These are phyloP conservation scores for Voacanga thouarsii DNA, from an alignment of 257 asterid genomes.

Conservation along the genomic window DNA sequence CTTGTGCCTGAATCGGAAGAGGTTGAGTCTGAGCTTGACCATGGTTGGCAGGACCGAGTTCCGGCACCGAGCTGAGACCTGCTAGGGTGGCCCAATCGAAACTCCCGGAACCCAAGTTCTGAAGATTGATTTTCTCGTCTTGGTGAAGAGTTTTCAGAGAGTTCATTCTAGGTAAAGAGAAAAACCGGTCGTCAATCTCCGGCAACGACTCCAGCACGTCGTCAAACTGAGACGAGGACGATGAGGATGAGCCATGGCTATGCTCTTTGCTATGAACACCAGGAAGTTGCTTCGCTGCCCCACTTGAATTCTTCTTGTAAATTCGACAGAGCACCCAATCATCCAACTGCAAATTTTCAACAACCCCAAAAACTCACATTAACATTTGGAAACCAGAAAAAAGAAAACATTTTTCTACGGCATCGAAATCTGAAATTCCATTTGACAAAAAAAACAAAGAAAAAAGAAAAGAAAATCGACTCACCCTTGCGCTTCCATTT, in stretches of 20 bases:
- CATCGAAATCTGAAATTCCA: neutral
- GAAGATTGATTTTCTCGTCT: conserved; percentile 45
- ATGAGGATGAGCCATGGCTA: conserved; percentile 56
- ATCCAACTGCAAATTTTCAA: conserved; percentile 42
- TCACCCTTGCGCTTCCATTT: conserved; percentile 52
- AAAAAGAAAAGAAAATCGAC: too few species aligned
- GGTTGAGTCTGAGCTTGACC: conserved; percentile 6
- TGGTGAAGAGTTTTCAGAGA: conserved; percentile 32
- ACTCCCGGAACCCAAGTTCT: conserved; percentile 48
- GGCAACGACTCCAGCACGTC: conserved; percentile 66
- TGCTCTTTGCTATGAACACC: conserved; percentile 40
- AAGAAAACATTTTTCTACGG: neutral
- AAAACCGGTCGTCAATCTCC: conserved; percentile 46
- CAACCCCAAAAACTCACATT: neutral
- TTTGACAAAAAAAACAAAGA: too few species aligned
- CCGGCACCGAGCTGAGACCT: conserved; percentile 41
- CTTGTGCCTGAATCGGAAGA: neutral
- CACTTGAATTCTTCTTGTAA: conserved; percentile 60
- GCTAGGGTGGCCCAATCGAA: conserved; percentile 81
- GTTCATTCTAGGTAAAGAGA: conserved; percentile 40
- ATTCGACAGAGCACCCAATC: conserved; percentile 85
- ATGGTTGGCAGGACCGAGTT: conserved; percentile 13
- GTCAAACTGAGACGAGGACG: conserved; percentile 66
- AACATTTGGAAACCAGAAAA: neutral
- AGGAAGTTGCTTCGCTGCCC: conserved; percentile 29